Percentiles rank a stretch among this genome's conserved stretches.
Conservation (phyloP, 108 stramenopile genomes). For the Mayamaea pseudoterrestris region DNA sequence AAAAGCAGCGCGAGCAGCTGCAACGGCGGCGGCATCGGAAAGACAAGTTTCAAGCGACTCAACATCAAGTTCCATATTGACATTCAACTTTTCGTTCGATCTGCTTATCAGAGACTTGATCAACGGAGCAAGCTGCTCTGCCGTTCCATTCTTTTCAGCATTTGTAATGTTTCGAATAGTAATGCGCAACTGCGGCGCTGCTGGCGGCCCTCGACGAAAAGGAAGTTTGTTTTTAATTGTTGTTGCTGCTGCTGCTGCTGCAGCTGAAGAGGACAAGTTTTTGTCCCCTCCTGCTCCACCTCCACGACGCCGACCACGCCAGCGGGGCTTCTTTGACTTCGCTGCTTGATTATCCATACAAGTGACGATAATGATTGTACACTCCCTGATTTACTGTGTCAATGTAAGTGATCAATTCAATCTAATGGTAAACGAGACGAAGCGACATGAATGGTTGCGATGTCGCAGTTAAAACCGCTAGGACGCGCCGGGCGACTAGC, state of each 20-base stretch:
- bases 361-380: too few relatives aligned
- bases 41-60: slow-evolving; percentile 6
- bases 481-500: too few relatives aligned
- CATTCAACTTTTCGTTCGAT: slow-evolving; percentile 3
- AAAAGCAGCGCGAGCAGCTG: slow-evolving; percentile 1
- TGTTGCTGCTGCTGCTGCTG: neutral
- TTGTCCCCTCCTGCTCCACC: neutral
- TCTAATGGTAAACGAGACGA: too few relatives aligned
- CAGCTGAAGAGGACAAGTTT: too few relatives aligned
- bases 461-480: too few relatives aligned
- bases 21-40: slow-evolving; percentile 6
- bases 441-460: too few relatives aligned
- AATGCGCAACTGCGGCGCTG: slow-evolving; percentile 21
- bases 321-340: too few relatives aligned
- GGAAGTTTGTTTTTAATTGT: neutral
- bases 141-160: slow-evolving; percentile 17
- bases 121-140: slow-evolving; percentile 1
- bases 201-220: slow-evolving; percentile 9
- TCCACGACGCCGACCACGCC: too few relatives aligned
- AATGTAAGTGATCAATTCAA: too few relatives aligned
- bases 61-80: slow-evolving; percentile 18
- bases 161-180: slow-evolving; percentile 27
- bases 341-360: too few relatives aligned
- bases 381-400: too few relatives aligned
- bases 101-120: neutral